phyloP scores from a whole-genome alignment of 2,329 filamentous ascomycete species.

The Botrytis medusae region DNA sequence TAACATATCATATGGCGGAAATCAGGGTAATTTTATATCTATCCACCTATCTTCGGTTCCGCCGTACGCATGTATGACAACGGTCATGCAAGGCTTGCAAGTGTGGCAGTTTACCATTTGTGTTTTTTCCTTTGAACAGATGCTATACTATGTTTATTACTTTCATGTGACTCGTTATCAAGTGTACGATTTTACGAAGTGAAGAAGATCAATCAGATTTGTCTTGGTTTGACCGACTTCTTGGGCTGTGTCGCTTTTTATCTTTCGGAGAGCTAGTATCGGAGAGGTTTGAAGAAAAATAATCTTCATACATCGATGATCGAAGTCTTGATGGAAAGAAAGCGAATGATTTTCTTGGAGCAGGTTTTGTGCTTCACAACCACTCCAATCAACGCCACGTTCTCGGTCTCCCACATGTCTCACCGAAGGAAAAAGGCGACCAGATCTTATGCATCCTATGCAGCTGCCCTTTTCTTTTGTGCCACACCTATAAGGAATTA shows the following conservation, averaged over 20 bases:
- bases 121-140: background rate
- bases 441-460: conserved; percentile 23
- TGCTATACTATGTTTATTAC: background rate
- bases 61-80: conserved; percentile 6
- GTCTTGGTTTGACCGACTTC: conserved; percentile 4
- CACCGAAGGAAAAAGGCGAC: conserved; percentile 19
- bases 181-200: background rate
- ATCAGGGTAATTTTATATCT: conserved; percentile 12
- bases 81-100: conserved; percentile 17
- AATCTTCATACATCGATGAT: background rate
- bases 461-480: conserved; percentile 19
- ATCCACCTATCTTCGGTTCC: background rate
- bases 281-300: background rate
- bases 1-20: background rate
- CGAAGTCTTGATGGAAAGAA: background rate
- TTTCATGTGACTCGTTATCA: conserved; percentile 3
- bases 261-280: conserved; percentile 5
- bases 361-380: conserved; percentile 6
- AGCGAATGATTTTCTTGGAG: background rate
- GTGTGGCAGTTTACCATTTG: conserved; percentile 22
- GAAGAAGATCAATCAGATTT: conserved; percentile 4
- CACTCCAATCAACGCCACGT: conserved; percentile 15
- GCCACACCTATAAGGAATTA: conserved; percentile 7
- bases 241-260: conserved; percentile 12
- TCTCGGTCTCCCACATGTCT: conserved; percentile 17